Conservation (phyloP, 2,329 filamentous ascomycete genomes). For the Sarocladium strictum region DNA sequence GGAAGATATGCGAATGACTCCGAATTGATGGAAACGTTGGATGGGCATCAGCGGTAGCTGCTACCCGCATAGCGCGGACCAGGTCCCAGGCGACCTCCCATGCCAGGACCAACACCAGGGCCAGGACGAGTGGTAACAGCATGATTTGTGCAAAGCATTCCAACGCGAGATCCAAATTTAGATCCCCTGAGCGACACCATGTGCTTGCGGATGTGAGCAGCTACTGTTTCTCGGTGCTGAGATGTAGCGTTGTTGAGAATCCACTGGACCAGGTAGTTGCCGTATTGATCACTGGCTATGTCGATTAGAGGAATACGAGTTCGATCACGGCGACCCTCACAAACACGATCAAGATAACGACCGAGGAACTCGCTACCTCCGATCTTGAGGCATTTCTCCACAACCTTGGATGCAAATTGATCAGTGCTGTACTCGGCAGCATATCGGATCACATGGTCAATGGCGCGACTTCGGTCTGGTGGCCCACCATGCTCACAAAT, state of each 20-base stretch:
- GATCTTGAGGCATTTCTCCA: slow-evolving; percentile 98
- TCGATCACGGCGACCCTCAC: slow-evolving; percentile 82
- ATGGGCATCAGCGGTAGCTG: slow-evolving; percentile 42
- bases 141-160: slow-evolving; percentile 98
- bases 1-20: background rate
- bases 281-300: slow-evolving; percentile 97
- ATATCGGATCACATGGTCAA: slow-evolving; percentile 91
- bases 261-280: slow-evolving; percentile 97
- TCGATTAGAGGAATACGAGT: slow-evolving; percentile 96
- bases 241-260: slow-evolving; percentile 82
- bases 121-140: slow-evolving; percentile 84
- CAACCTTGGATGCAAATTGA: slow-evolving; percentile 97
- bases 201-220: slow-evolving; percentile 92
- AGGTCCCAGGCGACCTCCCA: slow-evolving; percentile 51
- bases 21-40: background rate
- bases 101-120: slow-evolving; percentile 66
- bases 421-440: slow-evolving; percentile 97
- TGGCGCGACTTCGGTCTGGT: slow-evolving; percentile 83
- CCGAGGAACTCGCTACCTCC: slow-evolving; percentile 84
- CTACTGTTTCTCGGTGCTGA: slow-evolving; percentile 89
- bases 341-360: slow-evolving; percentile 89
- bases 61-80: slow-evolving; percentile 51
- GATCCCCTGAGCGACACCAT: slow-evolving; percentile 98
- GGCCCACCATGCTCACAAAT: slow-evolving; percentile 95
- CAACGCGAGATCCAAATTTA: slow-evolving; percentile 96